Evolutionary conservation across 345 rosid species (phyloP), one percentile per base, ranked within the genome.

Genomic region (Citrus maxima): DNA sequence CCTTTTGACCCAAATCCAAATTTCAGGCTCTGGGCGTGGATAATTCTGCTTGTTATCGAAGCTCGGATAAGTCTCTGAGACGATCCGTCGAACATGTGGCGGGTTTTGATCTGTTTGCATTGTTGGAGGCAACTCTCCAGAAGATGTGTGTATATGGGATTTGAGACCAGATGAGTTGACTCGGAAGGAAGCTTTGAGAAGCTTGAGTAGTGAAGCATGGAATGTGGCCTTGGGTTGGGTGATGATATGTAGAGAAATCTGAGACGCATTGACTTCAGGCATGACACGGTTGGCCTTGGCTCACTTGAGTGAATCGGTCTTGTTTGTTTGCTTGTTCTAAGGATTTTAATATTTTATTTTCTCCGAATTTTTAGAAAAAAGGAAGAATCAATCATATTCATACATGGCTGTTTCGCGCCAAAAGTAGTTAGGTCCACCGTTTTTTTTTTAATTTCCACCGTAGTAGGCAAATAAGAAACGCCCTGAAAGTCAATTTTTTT

Each of bases 21-120:
- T 80, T 64, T 81, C 77, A 87, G 68, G 84, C 86, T 80, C 77
- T 67, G 85, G 27, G 90, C 83, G 74, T 93, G 97, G 55, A 90
- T 80, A 77, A 89, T 73, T 87, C 84, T 89, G 30, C 88, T 81
- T 13, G 77, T 65, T 73, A 70, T 80, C 46, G 83, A 85, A 77
- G 84, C 82, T 12, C 58, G 87, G 27, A 61, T 62, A n/a, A 83
- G 70, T 77, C 86, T 87, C 0, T 87, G 90, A 78, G 95, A 84
- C 88, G 84, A 91, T 91, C 80, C 91, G 85, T 92, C 98, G 90
- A 95, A 91, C 92, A 78, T 12, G 76, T 83, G 80, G 74, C 77
- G 93, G 80, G 88, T 76, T 64, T 81, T 87, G 65, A 87, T 16
- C 71, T 68, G 70, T 77, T 82, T 79, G 90, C 93, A 88, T 85